Percentiles rank a stretch among this genome's conserved stretches.
Evolutionary conservation across 129 eudicot genomes (phyloP).

Genomic region (Flaveria bidentis): DNA sequence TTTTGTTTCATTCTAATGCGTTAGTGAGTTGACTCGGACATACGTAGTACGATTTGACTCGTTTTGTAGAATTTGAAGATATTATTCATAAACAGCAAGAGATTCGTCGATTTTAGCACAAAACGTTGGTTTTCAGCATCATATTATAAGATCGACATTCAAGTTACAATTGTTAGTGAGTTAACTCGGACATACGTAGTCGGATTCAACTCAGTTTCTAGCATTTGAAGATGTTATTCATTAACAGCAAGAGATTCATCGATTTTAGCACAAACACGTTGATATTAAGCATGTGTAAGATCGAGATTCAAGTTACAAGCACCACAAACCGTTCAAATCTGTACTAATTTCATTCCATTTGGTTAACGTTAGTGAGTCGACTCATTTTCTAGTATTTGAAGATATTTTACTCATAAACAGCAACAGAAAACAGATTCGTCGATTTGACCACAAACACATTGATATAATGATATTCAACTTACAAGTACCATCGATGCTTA

Average conservation of each 20-base stretch:
- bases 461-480: not conserved
- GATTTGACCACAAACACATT: conserved; percentile 4
- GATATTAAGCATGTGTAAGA: no score
- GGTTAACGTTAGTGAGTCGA: conserved; percentile 21
- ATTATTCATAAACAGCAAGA: no score
- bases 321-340: no score
- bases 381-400: not conserved
- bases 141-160: no score
- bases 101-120: no score
- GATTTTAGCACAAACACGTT: not conserved
- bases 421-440: not conserved
- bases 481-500: not conserved
- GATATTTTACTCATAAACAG: not conserved
- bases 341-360: no score
- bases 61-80: no score
- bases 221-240: not conserved
- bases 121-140: no score
- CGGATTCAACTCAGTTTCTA: not conserved
- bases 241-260: not conserved
- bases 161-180: no score
- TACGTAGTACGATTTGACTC: no score
- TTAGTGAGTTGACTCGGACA: no score
- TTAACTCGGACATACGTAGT: not conserved
- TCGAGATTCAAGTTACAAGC: no score
- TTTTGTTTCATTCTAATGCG: not conserved